Conservation (phyloP, 495 filamentous ascomycete genomes). For the Antarctomyces pellizariae region DNA sequence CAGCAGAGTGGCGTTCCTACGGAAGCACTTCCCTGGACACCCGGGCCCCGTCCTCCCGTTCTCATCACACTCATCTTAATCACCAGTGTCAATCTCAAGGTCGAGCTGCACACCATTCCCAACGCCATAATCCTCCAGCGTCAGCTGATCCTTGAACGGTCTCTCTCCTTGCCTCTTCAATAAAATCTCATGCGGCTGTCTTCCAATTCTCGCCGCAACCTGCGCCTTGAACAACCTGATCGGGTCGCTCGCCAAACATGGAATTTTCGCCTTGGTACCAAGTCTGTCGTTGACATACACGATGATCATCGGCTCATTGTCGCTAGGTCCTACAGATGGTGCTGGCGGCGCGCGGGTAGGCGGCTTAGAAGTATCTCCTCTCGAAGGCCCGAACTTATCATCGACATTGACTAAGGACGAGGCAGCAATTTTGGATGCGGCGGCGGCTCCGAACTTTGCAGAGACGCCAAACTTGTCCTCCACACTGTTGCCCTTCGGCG, state of each 20-base stretch:
- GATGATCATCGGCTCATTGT: constrained; percentile 62
- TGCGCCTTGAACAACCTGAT: constrained; percentile 75
- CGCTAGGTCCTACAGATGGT: constrained; percentile 12
- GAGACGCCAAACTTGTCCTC: constrained; percentile 12
- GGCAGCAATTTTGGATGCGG: neutral
- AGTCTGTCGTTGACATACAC: constrained; percentile 83
- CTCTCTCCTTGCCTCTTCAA: constrained; percentile 77
- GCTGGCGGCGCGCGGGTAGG: constrained; percentile 10
- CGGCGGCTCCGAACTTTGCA: constrained; percentile 9
- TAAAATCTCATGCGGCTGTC: constrained; percentile 74
- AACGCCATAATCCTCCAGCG: constrained; percentile 71
- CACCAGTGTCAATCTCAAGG: constrained; percentile 61
- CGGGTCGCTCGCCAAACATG: constrained; percentile 58
- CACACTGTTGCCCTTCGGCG: too few species aligned
- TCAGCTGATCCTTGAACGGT: constrained; percentile 76
- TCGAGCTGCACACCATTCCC: constrained; percentile 78
- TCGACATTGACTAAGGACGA: neutral
- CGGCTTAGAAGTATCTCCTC: constrained; percentile 4
- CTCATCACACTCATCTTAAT: too few species aligned
- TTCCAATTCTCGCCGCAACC: constrained; percentile 67
- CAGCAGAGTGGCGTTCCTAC: too few species aligned
- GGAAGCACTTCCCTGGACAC: too few species aligned
- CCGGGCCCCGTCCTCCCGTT: too few species aligned
- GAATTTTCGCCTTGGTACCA: constrained; percentile 75
- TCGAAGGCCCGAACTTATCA: neutral